Conservation (phyloP, 2,329 filamentous ascomycete species). For the Talaromyces funiculosus region DNA sequence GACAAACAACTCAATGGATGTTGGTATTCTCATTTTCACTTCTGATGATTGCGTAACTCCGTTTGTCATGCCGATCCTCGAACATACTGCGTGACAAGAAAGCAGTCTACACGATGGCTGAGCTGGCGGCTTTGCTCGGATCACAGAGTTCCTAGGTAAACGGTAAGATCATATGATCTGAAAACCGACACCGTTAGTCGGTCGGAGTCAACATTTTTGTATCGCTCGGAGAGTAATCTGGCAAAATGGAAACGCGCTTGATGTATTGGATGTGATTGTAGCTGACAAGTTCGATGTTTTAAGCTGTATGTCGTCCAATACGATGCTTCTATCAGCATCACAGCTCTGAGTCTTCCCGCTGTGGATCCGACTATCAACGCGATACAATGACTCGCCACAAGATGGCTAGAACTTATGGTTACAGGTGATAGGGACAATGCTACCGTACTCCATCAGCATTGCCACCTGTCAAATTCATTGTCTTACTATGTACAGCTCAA, state of each 20-base stretch:
- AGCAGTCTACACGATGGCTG: neutral
- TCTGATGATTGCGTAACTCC: neutral
- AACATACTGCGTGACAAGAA: neutral
- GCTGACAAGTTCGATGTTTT: neutral
- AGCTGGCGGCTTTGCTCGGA: neutral
- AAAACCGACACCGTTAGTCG: neutral
- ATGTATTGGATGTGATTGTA: neutral
- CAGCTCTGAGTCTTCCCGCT: neutral
- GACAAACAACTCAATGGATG: neutral
- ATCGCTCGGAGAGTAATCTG: neutral
- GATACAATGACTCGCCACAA: neutral
- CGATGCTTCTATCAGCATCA: neutral
- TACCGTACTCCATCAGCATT: neutral
- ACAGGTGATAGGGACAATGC: neutral
- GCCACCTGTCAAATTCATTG: neutral
- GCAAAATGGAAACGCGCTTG: neutral
- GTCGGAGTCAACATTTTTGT: neutral
- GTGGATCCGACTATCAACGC: neutral
- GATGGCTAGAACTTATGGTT: neutral
- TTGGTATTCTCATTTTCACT: neutral
- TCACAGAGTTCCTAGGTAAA: conserved; percentile 2
- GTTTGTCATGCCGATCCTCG: neutral
- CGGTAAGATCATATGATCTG: neutral
- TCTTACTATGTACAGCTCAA: neutral
- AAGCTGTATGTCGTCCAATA: neutral